phyloP scores from a whole-genome alignment of 2,329 filamentous ascomycete genomes.

The Venturiaceae sp. region DNA sequence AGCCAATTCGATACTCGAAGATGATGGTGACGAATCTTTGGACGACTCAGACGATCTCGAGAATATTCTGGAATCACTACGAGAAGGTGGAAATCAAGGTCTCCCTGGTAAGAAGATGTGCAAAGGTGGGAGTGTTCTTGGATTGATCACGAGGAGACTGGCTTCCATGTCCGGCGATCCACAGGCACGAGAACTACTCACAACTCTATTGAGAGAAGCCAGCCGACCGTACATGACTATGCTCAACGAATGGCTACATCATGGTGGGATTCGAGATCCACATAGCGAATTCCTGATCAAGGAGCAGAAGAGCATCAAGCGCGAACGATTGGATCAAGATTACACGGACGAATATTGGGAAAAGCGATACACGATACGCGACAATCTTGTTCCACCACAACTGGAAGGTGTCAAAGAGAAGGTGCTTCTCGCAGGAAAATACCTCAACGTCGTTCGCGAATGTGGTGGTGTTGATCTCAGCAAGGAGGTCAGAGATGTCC shows the following conservation, averaged over 20 bases:
- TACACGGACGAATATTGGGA: constrained; percentile 99
- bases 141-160: constrained; percentile 72
- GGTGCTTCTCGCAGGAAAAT: constrained; percentile 90
- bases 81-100: constrained; percentile 75
- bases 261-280: constrained; percentile 88
- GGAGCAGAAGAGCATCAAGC: constrained; percentile 88
- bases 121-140: constrained; percentile 93
- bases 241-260: constrained; percentile 97
- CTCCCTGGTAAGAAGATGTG: constrained; percentile 79
- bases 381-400: constrained; percentile 85
- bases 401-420: constrained; percentile 87
- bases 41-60: constrained; percentile 83
- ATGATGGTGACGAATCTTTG: constrained; percentile 54
- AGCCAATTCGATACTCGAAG: constrained; percentile 78
- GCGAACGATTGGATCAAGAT: constrained; percentile 85
- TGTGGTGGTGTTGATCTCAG: constrained; percentile 93
- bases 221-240: constrained; percentile 95
- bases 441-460: constrained; percentile 93
- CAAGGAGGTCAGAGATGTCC: constrained; percentile 80
- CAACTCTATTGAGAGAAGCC: constrained; percentile 73
- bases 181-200: constrained; percentile 71
- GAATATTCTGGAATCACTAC: constrained; percentile 81
- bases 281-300: constrained; percentile 92
- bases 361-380: constrained; percentile 87
- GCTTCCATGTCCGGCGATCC: constrained; percentile 92